These are phyloP conservation scores for Boletus rex-veris DNA, from an alignment of 768 basidiomycete genomes.

Conservation along the genomic window DNA sequence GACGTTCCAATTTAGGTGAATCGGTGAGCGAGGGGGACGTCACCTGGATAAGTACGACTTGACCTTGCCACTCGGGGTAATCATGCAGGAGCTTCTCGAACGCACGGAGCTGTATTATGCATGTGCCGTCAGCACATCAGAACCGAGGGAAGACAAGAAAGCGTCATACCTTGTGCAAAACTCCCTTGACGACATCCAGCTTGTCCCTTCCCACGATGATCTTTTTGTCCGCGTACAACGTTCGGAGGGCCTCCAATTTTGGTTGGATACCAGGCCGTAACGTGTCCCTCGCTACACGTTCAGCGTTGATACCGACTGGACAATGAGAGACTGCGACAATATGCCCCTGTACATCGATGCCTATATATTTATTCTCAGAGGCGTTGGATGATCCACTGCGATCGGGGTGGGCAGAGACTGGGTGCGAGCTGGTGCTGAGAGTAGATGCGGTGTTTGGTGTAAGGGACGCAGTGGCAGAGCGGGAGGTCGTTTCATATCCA, in stretches of 20 bases:
- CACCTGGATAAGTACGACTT: constrained; percentile 77
- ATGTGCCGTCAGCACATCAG: not conserved
- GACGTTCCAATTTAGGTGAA: constrained; percentile 88
- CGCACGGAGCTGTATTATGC: constrained; percentile 67
- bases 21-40: constrained; percentile 92
- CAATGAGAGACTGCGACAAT: constrained; percentile 82
- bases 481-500: constrained; percentile 77
- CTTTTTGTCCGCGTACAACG: constrained; percentile 93
- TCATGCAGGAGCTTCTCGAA: constrained; percentile 92
- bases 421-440: not conserved
- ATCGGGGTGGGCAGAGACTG: constrained; percentile 1
- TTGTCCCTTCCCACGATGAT: constrained; percentile 98
- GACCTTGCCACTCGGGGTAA: constrained; percentile 94
- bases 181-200: constrained; percentile 97
- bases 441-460: constrained; percentile 8
- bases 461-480: not conserved
- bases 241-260: constrained; percentile 80
- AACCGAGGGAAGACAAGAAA: not conserved
- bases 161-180: constrained; percentile 78
- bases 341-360: constrained; percentile 85
- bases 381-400: not conserved
- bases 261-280: constrained; percentile 81
- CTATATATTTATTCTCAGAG: constrained; percentile 25
- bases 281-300: constrained; percentile 81
- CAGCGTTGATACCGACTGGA: constrained; percentile 94